phyloP scores from a whole-genome alignment of 192 early-diverging fungal species.

The Pilobolus umbonatus region DNA sequence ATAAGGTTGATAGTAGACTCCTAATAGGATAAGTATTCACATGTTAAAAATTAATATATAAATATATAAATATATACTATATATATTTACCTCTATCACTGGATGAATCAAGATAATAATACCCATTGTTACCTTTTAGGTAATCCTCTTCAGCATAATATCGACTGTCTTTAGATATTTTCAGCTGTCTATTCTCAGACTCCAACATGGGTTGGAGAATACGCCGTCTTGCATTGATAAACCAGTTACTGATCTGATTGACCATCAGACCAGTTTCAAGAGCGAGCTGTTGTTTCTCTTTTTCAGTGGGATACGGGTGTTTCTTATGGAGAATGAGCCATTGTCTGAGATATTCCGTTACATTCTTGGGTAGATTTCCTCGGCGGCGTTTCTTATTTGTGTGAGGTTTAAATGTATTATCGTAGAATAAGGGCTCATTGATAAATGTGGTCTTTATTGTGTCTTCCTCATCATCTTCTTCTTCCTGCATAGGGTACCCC shows the following conservation, averaged over 20 bases:
- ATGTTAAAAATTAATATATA: too few species aligned
- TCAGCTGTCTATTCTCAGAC: not conserved
- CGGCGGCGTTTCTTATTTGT: not conserved
- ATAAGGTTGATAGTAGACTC: too few species aligned
- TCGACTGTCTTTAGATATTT: not conserved
- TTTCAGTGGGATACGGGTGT: slow-evolving; percentile 15
- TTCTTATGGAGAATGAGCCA: slow-evolving; percentile 20
- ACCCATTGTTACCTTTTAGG: not conserved
- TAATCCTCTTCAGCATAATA: too few species aligned
- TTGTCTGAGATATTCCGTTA: slow-evolving; percentile 8
- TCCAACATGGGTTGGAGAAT: slow-evolving; percentile 12
- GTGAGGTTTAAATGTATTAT: not conserved
- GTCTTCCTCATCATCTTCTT: not conserved
- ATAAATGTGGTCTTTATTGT: not conserved
- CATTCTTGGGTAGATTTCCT: slow-evolving; percentile 18
- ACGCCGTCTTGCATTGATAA: slow-evolving; percentile 15
- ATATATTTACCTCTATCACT: too few species aligned
- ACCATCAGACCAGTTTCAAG: slow-evolving; percentile 10
- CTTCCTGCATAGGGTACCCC: too few species aligned
- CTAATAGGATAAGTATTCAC: too few species aligned
- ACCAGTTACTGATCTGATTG: slow-evolving; percentile 19
- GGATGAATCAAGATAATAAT: slow-evolving; percentile 2
- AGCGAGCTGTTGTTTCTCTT: slow-evolving; percentile 11
- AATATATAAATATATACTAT: too few species aligned
- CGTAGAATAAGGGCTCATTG: not conserved